phyloP scores from a whole-genome alignment of 192 early-diverging fungal species.

The Mortierella alpina region DNA sequence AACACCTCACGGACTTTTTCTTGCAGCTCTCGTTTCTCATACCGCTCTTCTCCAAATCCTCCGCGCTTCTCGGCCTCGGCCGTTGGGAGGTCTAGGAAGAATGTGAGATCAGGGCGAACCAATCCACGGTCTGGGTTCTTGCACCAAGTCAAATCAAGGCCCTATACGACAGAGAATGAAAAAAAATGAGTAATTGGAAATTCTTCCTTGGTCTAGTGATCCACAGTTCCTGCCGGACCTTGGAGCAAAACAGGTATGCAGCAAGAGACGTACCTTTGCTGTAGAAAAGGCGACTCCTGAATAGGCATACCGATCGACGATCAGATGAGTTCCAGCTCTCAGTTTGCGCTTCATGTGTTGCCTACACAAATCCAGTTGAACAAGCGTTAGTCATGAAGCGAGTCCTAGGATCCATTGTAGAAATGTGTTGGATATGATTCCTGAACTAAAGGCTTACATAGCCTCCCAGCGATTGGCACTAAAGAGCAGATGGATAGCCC shows the following conservation, averaged over 20 bases:
- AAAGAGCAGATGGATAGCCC: constrained; percentile 92
- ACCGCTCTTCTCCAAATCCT: constrained; percentile 94
- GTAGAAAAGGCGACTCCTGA: constrained; percentile 94
- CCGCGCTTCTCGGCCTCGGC: constrained; percentile 79
- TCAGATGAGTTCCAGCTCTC: constrained; percentile 73
- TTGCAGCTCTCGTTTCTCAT: constrained; percentile 89
- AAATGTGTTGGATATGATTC: neutral
- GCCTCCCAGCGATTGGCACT: constrained; percentile 97
- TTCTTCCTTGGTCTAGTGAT: neutral
- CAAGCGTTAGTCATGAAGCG: neutral
- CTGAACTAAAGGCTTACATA: constrained; percentile 61
- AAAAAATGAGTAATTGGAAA: neutral
- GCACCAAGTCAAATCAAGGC: constrained; percentile 89
- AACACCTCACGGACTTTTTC: constrained; percentile 80
- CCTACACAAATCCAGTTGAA: constrained; percentile 38
- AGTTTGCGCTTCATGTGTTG: constrained; percentile 69
- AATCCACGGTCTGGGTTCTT: constrained; percentile 87
- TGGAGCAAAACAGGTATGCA: neutral
- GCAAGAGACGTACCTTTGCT: constrained; percentile 74
- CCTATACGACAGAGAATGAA: constrained; percentile 46
- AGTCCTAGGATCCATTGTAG: neutral
- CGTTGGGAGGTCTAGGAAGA: constrained; percentile 88
- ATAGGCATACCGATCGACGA: constrained; percentile 96
- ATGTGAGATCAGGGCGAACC: constrained; percentile 84
- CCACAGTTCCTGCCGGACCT: neutral